Percentiles rank a stretch among this genome's conserved stretches.
Conservation (phyloP, 305 asterid genomes). For the Plantago lanceolata region DNA sequence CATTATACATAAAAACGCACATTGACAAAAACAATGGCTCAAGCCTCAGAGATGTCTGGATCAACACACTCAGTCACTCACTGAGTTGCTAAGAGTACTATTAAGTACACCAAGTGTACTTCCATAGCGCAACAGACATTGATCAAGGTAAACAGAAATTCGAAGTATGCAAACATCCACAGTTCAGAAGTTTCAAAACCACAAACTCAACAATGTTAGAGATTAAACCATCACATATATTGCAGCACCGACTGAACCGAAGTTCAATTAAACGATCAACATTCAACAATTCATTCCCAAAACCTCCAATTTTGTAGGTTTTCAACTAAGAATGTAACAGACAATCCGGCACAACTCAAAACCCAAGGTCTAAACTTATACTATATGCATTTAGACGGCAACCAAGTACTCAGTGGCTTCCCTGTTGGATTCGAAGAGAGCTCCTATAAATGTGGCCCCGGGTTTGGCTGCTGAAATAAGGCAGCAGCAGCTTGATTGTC, state of each 20-base stretch:
- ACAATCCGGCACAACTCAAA: background rate
- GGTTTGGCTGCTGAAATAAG: background rate
- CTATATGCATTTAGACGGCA: background rate
- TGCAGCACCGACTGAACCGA: too few species aligned
- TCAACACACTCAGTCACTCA: too few species aligned
- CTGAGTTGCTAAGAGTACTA: background rate
- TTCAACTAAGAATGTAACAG: background rate
- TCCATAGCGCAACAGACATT: background rate
- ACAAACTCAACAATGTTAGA: too few species aligned
- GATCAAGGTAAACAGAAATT: background rate
- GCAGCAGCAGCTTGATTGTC: slow-evolving; percentile 3
- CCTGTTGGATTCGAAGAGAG: background rate
- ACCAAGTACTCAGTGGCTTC: background rate
- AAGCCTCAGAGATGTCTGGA: background rate
- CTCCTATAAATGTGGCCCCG: slow-evolving; percentile 1
- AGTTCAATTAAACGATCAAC: background rate
- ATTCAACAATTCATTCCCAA: background rate
- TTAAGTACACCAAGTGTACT: background rate
- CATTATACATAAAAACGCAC: too few species aligned
- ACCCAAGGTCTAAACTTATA: background rate
- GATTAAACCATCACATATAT: background rate
- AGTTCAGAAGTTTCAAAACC: too few species aligned
- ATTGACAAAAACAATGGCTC: background rate
- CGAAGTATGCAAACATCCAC: background rate
- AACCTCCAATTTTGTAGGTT: background rate